phyloP scores from a whole-genome alignment of 345 rosid genomes.

The Cardamine occulta region DNA sequence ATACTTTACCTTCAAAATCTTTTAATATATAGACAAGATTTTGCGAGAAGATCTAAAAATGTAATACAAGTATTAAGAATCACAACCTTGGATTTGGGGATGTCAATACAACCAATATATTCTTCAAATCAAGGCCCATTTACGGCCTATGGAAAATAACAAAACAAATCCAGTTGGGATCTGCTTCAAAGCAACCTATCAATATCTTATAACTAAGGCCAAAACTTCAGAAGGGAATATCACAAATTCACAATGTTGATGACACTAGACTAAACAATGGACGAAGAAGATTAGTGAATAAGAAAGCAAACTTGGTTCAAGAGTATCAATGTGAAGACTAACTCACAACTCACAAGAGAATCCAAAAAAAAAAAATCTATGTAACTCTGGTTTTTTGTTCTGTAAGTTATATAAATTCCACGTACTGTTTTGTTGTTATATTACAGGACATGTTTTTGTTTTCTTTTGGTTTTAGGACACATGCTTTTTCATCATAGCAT shows the following conservation, averaged over 20 bases:
- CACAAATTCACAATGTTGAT: not conserved
- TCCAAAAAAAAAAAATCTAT: not conserved
- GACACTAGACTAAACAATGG: not conserved
- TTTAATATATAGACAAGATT: not conserved
- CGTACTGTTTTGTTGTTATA: not conserved
- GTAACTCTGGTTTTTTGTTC: not conserved
- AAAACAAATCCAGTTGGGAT: not conserved
- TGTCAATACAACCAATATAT: not conserved
- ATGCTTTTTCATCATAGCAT: conserved; percentile 13
- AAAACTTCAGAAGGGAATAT: not conserved
- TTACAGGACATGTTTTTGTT: not conserved
- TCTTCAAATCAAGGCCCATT: not conserved
- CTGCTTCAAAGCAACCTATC: not conserved
- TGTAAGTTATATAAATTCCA: not conserved
- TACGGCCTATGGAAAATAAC: not conserved
- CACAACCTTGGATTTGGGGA: not conserved
- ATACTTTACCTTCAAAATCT: not conserved
- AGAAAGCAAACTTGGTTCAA: not conserved
- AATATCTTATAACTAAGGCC: not conserved
- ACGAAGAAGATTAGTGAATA: not conserved
- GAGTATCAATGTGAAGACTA: not conserved
- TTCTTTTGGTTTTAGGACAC: too few relatives aligned
- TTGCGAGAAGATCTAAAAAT: not conserved
- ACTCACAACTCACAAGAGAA: not conserved
- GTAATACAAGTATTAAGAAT: not conserved